Conservation (phyloP, 2,329 filamentous ascomycete species). For the Ophiocordyceps camponoti-floridani region DNA sequence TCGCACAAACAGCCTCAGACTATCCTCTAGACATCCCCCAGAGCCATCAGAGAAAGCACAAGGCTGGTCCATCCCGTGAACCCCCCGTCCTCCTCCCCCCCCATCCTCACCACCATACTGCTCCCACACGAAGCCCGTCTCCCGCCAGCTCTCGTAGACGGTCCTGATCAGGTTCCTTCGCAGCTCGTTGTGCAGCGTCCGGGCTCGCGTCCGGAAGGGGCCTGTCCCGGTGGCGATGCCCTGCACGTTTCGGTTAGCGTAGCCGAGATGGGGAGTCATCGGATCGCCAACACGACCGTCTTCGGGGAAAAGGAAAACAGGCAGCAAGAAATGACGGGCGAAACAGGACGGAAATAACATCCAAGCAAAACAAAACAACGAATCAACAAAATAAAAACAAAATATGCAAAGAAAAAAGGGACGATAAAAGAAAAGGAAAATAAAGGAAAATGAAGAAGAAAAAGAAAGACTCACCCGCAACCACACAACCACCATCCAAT, state of each 20-base stretch:
- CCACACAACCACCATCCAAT: conserved; percentile 69
- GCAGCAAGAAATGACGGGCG: neutral
- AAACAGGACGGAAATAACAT: too few relatives aligned
- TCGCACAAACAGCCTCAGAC: too few relatives aligned
- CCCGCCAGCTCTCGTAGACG: conserved; percentile 71
- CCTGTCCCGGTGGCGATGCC: conserved; percentile 47
- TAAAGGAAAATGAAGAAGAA: neutral
- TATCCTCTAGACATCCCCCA: conserved; percentile 42
- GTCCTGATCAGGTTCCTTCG: conserved; percentile 77
- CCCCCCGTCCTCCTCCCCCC: conserved; percentile 86
- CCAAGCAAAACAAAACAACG: too few relatives aligned
- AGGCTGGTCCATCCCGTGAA: conserved; percentile 99
- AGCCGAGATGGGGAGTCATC: too few relatives aligned
- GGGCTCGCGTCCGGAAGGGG: conserved; percentile 49
- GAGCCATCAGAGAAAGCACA: conserved; percentile 92
- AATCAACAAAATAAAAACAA: neutral
- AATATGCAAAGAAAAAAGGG: neutral
- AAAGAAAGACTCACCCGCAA: conserved; percentile 45
- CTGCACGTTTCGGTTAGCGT: too few relatives aligned
- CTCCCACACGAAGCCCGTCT: conserved; percentile 95
- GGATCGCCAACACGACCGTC: too few relatives aligned
- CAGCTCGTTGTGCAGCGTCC: conserved; percentile 57
- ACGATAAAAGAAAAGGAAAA: neutral
- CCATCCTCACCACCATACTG: conserved; percentile 94
- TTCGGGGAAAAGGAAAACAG: neutral